phyloP scores from a whole-genome alignment of 768 basidiomycete genomes.

The Lentinula boryana region DNA sequence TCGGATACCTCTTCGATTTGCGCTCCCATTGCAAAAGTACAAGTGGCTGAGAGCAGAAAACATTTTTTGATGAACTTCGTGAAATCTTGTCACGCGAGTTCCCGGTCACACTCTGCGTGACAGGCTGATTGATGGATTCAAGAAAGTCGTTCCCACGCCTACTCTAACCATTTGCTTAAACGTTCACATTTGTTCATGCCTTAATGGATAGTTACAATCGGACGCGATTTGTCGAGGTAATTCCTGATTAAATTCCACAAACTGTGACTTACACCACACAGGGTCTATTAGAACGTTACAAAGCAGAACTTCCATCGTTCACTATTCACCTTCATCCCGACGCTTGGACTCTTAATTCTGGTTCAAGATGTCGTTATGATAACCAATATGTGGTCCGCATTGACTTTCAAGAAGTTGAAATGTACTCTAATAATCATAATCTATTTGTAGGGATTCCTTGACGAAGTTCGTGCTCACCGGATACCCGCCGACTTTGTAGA shows the following conservation, averaged over 20 bases:
- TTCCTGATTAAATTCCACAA: not conserved
- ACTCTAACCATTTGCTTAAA: not conserved
- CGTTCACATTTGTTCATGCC: not conserved
- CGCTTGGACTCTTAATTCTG: slow-evolving; percentile 78
- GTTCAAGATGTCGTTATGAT: slow-evolving; percentile 78
- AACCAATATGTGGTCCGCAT: slow-evolving; percentile 59
- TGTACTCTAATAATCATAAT: not conserved
- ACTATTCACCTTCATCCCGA: slow-evolving; percentile 73
- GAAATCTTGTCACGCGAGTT: not conserved
- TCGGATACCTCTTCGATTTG: slow-evolving; percentile 18
- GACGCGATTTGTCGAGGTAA: slow-evolving; percentile 48
- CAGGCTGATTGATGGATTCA: not conserved
- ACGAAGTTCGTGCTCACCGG: slow-evolving; percentile 76
- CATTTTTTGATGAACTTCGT: slow-evolving; percentile 1
- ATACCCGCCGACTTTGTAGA: slow-evolving; percentile 86
- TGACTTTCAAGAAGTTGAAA: not conserved
- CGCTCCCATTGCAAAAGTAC: slow-evolving; percentile 29
- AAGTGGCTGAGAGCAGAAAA: slow-evolving; percentile 12
- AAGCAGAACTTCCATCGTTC: slow-evolving; percentile 63
- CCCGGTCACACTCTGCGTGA: not conserved
- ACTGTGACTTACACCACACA: slow-evolving; percentile 19
- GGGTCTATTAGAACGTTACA: slow-evolving; percentile 54
- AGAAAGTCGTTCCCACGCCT: not conserved
- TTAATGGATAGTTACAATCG: slow-evolving; percentile 70
- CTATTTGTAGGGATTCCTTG: slow-evolving; percentile 57